Percentiles rank a stretch among this genome's conserved stretches.
Conservation (phyloP, 2,329 filamentous ascomycete genomes). For the Botrytis medusae region DNA sequence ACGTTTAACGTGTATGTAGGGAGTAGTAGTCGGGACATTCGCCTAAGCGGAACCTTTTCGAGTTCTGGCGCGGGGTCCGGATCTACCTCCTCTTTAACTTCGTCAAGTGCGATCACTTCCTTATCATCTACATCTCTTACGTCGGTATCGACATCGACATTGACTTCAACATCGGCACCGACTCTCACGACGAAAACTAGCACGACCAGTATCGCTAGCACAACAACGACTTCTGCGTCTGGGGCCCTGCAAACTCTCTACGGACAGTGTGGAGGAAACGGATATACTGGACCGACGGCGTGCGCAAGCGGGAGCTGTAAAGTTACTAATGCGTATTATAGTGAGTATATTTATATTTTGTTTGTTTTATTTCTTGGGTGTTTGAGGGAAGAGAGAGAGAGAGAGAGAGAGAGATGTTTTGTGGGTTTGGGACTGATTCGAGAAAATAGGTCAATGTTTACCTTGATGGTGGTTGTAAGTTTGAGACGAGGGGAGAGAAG, state of each 20-base stretch:
- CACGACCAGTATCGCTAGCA: not conserved
- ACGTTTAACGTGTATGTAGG: conserved; percentile 32
- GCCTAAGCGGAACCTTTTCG: conserved; percentile 27
- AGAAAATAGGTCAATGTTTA: not conserved
- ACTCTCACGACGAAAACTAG: not conserved
- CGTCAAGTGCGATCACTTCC: not conserved
- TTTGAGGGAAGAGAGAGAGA: not conserved
- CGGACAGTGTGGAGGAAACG: conserved; percentile 31
- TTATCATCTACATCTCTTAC: not conserved
- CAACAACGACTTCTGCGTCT: not conserved
- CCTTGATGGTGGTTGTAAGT: not conserved
- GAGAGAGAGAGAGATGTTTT: not conserved
- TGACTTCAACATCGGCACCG: not conserved
- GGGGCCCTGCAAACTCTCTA: conserved; percentile 23
- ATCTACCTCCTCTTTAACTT: not conserved
- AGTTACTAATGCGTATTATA: conserved; percentile 29
- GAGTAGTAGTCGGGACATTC: conserved; percentile 34
- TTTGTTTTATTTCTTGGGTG: not conserved
- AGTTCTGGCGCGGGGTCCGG: not conserved
- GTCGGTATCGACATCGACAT: no score
- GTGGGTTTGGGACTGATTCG: not conserved
- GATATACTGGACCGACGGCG: conserved; percentile 27
- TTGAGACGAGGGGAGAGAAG: not conserved
- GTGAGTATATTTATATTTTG: conserved; percentile 4
- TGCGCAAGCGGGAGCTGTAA: conserved; percentile 30